A percentile compares a stretch with the other conserved stretches of the same genome.
Conservation (phyloP, 2,329 filamentous ascomycete species). For the Drechslerella coelobrocha region DNA sequence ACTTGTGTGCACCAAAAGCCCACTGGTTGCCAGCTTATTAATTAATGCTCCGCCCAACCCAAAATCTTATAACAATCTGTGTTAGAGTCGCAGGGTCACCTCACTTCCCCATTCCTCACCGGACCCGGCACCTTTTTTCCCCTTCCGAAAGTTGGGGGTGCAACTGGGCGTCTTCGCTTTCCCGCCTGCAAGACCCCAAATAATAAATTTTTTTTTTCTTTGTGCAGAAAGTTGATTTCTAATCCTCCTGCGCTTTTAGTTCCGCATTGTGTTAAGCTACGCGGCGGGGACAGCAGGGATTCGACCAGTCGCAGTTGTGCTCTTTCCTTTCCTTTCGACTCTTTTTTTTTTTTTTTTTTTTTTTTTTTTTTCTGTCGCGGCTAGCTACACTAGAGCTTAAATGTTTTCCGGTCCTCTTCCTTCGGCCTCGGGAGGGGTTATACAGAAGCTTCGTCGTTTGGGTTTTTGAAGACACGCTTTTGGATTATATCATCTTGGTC, state of each 20-base stretch:
- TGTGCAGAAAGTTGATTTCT: conserved; percentile 40
- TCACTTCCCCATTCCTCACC: background rate
- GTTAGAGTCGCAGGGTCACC: background rate
- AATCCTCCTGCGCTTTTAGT: conserved; percentile 51
- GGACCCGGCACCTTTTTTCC: conserved; percentile 26
- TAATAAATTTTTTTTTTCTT: conserved; percentile 9
- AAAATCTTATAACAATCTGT: background rate
- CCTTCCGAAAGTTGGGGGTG: conserved; percentile 38
- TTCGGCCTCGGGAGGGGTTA: background rate
- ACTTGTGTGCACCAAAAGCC: too few species aligned
- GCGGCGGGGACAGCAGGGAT: conserved; percentile 23
- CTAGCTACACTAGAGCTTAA: conserved; percentile 13
- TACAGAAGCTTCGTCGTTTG: background rate
- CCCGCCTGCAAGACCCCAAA: conserved; percentile 22
- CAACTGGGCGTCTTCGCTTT: conserved; percentile 33
- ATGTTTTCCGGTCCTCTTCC: background rate
- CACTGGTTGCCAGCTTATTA: too few species aligned
- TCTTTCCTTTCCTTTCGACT: conserved; percentile 6
- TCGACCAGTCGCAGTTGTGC: background rate
- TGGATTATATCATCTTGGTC: too few species aligned
- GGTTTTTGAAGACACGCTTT: background rate
- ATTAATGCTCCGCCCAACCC: too few species aligned
- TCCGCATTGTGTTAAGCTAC: conserved; percentile 18
- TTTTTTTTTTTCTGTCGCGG: conserved; percentile 11
- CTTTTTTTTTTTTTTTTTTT: conserved; percentile 14